These are phyloP conservation scores for Choricystis sp. DNA, from an alignment of 139 green algal species.

Conservation along the genomic window DNA sequence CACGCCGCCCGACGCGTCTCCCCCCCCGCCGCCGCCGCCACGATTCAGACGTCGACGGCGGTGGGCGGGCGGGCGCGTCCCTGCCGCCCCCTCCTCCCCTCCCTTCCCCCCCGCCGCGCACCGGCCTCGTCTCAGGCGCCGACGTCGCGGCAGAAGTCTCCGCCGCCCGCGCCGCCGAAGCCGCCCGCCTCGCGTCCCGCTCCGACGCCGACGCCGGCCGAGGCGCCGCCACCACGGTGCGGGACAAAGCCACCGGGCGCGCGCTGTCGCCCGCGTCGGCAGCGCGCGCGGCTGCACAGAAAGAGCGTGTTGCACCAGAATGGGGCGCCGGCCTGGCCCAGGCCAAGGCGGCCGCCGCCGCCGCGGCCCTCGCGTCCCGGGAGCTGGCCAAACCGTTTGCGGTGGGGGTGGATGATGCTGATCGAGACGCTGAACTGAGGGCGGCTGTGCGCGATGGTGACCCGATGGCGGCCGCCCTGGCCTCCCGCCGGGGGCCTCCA, in stretches of 20 bases:
- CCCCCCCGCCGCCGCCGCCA: conserved; percentile 11
- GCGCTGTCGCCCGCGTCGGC: conserved; percentile 36
- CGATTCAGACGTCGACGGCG: conserved; percentile 9
- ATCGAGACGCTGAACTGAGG: conserved; percentile 38
- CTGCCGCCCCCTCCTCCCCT: neutral
- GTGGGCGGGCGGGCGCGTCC: conserved; percentile 5
- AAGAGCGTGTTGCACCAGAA: conserved; percentile 32
- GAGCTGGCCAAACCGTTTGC: conserved; percentile 53
- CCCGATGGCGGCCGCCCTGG: conserved; percentile 43
- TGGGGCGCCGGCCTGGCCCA: conserved; percentile 61
- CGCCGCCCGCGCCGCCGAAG: conserved; percentile 17
- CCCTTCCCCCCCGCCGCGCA: neutral
- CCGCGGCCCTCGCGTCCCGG: conserved; percentile 13
- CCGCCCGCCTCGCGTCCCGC: conserved; percentile 8
- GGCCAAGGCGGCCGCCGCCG: conserved; percentile 24
- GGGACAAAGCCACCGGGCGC: conserved; percentile 38
- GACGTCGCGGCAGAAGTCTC: conserved; percentile 14
- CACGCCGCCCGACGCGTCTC: conserved; percentile 18
- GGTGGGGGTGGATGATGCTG: conserved; percentile 24
- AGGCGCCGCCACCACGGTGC: conserved; percentile 49
- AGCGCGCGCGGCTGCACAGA: conserved; percentile 20
- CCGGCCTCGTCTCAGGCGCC: conserved; percentile 1
- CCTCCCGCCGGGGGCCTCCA: conserved; percentile 2
- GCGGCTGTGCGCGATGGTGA: conserved; percentile 60
- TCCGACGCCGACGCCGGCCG: conserved; percentile 19